Base-by-base conservation (phyloP, 2,329 filamentous ascomycete genomes). In the Xylaria sp. region DNA sequence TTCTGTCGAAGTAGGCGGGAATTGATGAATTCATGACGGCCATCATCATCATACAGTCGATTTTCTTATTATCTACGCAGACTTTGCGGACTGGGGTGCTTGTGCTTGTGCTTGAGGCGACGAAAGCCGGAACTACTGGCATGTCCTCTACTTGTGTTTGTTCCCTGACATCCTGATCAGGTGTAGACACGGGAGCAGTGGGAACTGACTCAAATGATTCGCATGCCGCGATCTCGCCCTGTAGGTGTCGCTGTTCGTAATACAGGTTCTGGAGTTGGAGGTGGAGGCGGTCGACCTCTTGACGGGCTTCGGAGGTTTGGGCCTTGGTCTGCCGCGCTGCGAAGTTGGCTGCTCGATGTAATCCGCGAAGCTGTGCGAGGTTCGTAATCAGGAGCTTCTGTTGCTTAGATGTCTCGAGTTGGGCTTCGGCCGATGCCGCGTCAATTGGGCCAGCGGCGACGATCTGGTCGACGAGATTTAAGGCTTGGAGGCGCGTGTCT, bases 251-350 rank as follows among this genome's bases (percentile, higher is more conserved):
- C 81, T 98, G 94, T 79, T 99, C 95, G 77, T 99, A 99, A 79
- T 96, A 96, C 7, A 99, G 83, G 76, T 99, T 99, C 80, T 98
- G 95, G 62, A 99, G 85, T 76, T 97, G 92, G 42, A 99, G 85
- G 77, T 98, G 94, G 68, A 99, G 84, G 56, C 90, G 89, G 77
- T 99, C 96, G 70, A 98, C 93, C 80, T 97, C 93, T 74, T 95
- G 92, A 55, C 94, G 89, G 55, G 92, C 92, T 78, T 97, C 93
- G 33, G 93, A 91, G 0, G 96, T 98, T 73, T 89, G 84, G 60
- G 91, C 85, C 79, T 98, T 98, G 15, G 94, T 97, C 72, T 93
- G 89, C 71, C 96, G 89, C 33, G 94, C 92, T 33, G 89, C 86
- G 73, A 97, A 86, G 71, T 94, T 89, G 10, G 94, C 93, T 70